Conservation (phyloP, 441 rosid species). For the Isatis lusitanica region DNA sequence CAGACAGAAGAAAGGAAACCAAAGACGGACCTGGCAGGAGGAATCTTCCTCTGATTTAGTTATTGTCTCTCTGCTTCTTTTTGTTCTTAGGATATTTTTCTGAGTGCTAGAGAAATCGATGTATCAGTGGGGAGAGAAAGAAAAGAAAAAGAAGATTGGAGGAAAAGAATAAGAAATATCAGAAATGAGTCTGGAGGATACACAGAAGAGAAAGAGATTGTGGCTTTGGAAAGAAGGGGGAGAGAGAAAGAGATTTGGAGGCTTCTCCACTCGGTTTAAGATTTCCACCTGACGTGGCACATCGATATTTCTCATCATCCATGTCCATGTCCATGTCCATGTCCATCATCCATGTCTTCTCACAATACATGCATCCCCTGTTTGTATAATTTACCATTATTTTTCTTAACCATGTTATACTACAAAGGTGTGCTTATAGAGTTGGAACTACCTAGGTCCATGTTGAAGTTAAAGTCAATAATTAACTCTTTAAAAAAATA, state of each 20-base stretch:
- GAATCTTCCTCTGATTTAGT: neutral
- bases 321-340: neutral
- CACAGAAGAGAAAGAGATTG: neutral
- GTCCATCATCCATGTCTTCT: neutral
- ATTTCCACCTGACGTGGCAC: constrained; percentile 67
- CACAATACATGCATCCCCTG: neutral
- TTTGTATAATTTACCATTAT: neutral
- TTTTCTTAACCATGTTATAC: too few relatives aligned
- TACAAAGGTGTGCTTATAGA: too few relatives aligned
- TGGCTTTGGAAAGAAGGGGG: constrained; percentile 21
- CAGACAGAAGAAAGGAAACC: neutral
- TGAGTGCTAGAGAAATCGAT: constrained; percentile 3
- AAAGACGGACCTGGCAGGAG: constrained; percentile 22
- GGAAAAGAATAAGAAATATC: neutral
- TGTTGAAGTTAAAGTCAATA: too few relatives aligned
- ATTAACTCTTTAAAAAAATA: too few relatives aligned
- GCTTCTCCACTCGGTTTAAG: constrained; percentile 43
- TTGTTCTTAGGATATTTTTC: neutral
- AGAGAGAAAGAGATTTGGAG: constrained; percentile 63
- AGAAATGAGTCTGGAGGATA: constrained; percentile 10
- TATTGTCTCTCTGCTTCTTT: neutral
- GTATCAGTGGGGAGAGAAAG: neutral
- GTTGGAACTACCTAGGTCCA: too few relatives aligned
- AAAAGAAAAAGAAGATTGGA: neutral
- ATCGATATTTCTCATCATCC: constrained; percentile 48